Evolutionary conservation across 805 yeast species (phyloP), one percentile per base, ranked within the genome.

Genomic region (Cyberlindnera mrakii): DNA sequence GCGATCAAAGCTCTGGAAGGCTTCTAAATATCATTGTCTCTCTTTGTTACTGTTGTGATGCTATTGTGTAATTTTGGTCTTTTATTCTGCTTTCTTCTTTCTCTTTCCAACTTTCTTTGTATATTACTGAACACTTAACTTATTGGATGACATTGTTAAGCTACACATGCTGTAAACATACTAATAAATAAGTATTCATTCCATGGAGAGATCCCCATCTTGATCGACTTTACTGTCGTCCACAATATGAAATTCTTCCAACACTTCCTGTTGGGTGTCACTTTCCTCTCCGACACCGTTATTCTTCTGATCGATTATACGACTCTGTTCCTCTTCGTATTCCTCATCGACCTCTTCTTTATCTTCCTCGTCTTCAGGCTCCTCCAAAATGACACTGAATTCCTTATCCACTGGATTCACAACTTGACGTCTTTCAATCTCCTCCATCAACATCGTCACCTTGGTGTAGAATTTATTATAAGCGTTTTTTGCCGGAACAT

Each of bases 1-100:
- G 97, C 96, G 0, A 74, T 89, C 44, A 70, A 84, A 43, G 95
- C 90, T 0, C 68, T 91, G 39, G 98, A 91, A 58, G 98, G 98
- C 2, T 91, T 77, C 49, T 66, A 52, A 23, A 49, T 23, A 10
- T 17, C 37, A 32, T 35, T 16, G 10, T 40, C 19, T 27, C 17
- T 8, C 20, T 17, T 15, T 19, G 7, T 18, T 29, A 29, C 23
- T 27, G 18, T 27, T 19, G 23, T 19, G 7, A 19, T 19, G 23
- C 23, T 19, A 5, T 19, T 19, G 20, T 19, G 6, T 19, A 6
- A 19, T 16, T 9, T 37, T 19, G 31, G 10, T 7, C 27, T 10
- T 11, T 19, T n/a, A 23, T 10, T n/a, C 10, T 29, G n/a, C 30
- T n/a, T 23, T 16, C 16, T 29, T 20, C 29, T 29, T 9, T 18